These are phyloP conservation scores for Plantago coronopus DNA, from an alignment of 305 asterid genomes.

Conservation along the genomic window DNA sequence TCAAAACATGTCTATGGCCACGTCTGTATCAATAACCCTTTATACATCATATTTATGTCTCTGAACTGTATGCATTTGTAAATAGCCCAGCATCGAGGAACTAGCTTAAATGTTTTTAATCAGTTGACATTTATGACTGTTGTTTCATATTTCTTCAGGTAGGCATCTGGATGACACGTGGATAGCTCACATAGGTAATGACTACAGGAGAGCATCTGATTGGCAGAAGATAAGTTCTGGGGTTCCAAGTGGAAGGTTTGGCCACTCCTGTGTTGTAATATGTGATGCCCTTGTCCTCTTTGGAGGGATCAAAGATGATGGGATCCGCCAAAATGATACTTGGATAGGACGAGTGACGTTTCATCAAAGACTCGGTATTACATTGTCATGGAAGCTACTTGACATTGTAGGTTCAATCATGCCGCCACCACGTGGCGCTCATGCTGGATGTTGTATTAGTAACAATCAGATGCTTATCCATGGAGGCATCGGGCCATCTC, in stretches of 20 bases:
- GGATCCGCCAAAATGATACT: conserved; percentile 67
- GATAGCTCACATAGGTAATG: conserved; percentile 57
- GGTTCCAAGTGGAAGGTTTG: conserved; percentile 80
- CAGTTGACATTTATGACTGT: conserved; percentile 10
- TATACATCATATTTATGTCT: background rate
- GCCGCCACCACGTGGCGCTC: conserved; percentile 91
- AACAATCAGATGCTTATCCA: conserved; percentile 59
- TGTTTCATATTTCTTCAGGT: conserved; percentile 40
- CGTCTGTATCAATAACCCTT: background rate
- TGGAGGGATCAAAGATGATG: conserved; percentile 86
- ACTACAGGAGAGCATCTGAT: conserved; percentile 38
- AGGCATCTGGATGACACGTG: conserved; percentile 93
- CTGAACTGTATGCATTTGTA: background rate
- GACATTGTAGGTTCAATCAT: conserved; percentile 38
- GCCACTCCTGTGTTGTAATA: conserved; percentile 74
- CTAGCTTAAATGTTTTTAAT: background rate
- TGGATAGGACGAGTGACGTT: conserved; percentile 56
- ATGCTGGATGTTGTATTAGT: conserved; percentile 70
- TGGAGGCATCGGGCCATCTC: conserved; percentile 78
- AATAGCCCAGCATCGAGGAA: background rate
- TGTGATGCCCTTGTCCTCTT: conserved; percentile 60
- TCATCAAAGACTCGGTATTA: conserved; percentile 36
- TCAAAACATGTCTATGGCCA: too few relatives aligned
- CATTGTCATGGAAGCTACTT: conserved; percentile 74
- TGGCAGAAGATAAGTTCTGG: conserved; percentile 74